phyloP scores from a whole-genome alignment of 208 protist genomes.

The Angomonas deanei region DNA sequence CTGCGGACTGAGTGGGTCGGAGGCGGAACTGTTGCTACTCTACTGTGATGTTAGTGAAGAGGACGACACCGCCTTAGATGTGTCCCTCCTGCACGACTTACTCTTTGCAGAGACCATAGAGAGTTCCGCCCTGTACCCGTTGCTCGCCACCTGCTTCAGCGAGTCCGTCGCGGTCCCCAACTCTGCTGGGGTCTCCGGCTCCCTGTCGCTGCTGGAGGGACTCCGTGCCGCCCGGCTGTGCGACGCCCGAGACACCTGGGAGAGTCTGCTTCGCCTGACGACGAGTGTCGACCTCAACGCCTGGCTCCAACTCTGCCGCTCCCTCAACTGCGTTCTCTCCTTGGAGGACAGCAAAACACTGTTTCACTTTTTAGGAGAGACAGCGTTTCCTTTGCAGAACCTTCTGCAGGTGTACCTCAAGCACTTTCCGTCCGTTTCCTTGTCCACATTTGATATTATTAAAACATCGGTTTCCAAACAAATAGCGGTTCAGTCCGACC shows the following conservation, averaged over 20 bases:
- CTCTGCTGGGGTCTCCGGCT: conserved; percentile 21
- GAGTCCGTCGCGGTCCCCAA: conserved; percentile 37
- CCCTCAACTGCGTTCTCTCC: not conserved
- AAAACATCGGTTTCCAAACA: conserved; percentile 16
- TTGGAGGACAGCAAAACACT: not conserved
- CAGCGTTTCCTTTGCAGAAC: not conserved
- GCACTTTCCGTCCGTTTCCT: conserved; percentile 56
- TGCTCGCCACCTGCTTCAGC: conserved; percentile 57
- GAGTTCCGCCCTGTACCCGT: conserved; percentile 44
- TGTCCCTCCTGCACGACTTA: conserved; percentile 35
- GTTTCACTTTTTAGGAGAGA: conserved; percentile 1
- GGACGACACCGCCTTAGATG: conserved; percentile 18
- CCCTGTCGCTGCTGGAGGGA: conserved; percentile 36
- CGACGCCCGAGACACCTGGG: not conserved
- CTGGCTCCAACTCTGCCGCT: not conserved
- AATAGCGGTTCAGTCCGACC: conserved; percentile 1
- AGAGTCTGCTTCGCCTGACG: not conserved
- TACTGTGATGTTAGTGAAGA: not conserved
- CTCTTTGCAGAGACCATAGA: conserved; percentile 48
- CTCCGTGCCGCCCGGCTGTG: conserved; percentile 14
- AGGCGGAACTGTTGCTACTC: conserved; percentile 33
- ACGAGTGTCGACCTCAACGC: conserved; percentile 11
- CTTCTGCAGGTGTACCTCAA: not conserved
- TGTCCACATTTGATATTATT: conserved; percentile 45
- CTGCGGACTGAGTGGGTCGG: conserved; percentile 36